phyloP scores from a whole-genome alignment of 23 red algal genomes.

The Gracilaria vermiculophylla region DNA sequence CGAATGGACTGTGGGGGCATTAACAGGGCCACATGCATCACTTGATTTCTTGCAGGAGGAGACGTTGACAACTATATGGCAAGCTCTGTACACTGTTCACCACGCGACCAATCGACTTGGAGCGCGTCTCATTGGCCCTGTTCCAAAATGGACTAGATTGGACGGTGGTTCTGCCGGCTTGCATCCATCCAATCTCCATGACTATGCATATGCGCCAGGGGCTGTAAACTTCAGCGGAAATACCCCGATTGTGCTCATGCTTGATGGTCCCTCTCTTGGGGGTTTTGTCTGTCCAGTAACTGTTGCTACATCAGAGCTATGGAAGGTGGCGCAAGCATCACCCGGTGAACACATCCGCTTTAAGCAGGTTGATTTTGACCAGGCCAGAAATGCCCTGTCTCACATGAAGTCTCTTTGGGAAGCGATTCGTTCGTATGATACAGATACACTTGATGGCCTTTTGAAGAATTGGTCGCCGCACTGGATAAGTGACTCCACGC shows the following conservation, averaged over 20 bases:
- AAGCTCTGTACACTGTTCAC: conserved; percentile 56
- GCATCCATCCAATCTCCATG: conserved; percentile 76
- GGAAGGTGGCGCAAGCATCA: conserved; percentile 73
- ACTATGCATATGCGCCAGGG: conserved; percentile 72
- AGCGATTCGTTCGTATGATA: conserved; percentile 32
- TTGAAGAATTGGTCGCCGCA: conserved; percentile 19
- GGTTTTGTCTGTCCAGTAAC: conserved; percentile 82
- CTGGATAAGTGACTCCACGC: neutral
- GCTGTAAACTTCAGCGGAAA: conserved; percentile 83
- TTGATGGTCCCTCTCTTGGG: conserved; percentile 67
- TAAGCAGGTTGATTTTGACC: conserved; percentile 61
- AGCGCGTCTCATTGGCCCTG: conserved; percentile 63
- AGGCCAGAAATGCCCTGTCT: conserved; percentile 1
- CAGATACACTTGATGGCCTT: neutral
- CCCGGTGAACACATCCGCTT: conserved; percentile 53
- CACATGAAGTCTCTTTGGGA: conserved; percentile 40
- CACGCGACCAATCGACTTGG: conserved; percentile 74
- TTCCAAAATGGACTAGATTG: conserved; percentile 59
- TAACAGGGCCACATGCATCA: conserved; percentile 70
- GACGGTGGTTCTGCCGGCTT: conserved; percentile 71
- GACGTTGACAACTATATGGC: conserved; percentile 40
- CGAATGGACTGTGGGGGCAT: conserved; percentile 41
- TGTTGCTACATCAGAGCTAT: conserved; percentile 56
- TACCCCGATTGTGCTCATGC: conserved; percentile 81
- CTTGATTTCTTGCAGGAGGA: conserved; percentile 46